Base-by-base conservation (phyloP, 2,329 filamentous ascomycete genomes). In the Fusarium longipes region DNA sequence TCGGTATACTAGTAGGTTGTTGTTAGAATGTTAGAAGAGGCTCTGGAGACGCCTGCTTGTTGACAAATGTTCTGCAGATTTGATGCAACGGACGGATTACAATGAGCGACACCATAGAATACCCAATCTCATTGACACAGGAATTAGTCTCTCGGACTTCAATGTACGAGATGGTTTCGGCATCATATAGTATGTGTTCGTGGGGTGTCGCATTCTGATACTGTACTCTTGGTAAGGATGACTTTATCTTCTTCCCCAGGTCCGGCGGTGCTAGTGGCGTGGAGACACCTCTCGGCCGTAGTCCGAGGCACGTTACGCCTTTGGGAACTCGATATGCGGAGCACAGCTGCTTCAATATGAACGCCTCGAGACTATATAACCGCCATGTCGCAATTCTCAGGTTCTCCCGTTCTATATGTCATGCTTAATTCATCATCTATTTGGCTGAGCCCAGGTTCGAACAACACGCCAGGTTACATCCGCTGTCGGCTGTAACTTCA, bases 161-260 rank as follows among this genome's bases (percentile, higher is more conserved):
- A 54, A 60, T 65, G 24, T 65, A 65, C 62, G 62, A 35, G 42
- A 17, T 65, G n/a, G 36, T 54, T 56, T 63, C 56, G 44, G 65
- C 33, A 25, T 64, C 48, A 39, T 15, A 43, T 50, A 45, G 33
- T 17, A 40, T 30, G 25, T 44, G 32, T 43, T 57, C 39, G 36
- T 39, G 47, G 42, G 51, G 47, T 43, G 57, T 61, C 57, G 57
- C 47, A 68, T 53, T 57, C 40, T 47, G 52, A 49, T 52, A 22
- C 24, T 52, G 27, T 27, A 27, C 48, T 40, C 29, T 48, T 60
- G 39, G n/a, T 55, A 44, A 24, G 57, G 58, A 49, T 64, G 56
- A n/a, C 22, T 60, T 45, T 58, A 36, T 63, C 65, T 69, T 63
- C 65, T 69, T 72, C 70, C 70, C 70, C 70, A 72, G 68, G 65